Percentiles rank a stretch among this genome's conserved stretches.
Evolutionary conservation across 768 basidiomycete genomes (phyloP).

Genomic region (Mycena haematopus): DNA sequence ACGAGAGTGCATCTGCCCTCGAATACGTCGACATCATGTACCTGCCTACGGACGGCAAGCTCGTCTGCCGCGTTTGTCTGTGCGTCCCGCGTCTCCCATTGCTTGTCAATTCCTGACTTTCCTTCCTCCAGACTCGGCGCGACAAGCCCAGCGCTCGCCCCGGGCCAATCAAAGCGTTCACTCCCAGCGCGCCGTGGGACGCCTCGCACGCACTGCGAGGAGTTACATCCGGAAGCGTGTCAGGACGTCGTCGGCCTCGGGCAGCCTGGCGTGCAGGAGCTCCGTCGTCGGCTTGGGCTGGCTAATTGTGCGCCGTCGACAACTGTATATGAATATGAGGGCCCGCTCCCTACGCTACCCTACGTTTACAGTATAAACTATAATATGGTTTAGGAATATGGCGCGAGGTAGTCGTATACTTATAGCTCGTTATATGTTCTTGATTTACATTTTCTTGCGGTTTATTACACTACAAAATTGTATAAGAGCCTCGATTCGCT

Average conservation of each 20-base stretch:
- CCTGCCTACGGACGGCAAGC: slow-evolving; percentile 34
- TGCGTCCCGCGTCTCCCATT: slow-evolving; percentile 32
- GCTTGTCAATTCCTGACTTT: neutral
- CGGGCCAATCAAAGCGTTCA: slow-evolving; percentile 35
- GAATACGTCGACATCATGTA: slow-evolving; percentile 49
- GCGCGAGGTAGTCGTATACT: too few species aligned
- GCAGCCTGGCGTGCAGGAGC: slow-evolving; percentile 41
- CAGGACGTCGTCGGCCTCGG: slow-evolving; percentile 43
- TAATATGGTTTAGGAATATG: too few species aligned
- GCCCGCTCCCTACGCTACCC: too few species aligned
- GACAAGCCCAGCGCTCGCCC: neutral
- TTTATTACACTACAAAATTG: too few species aligned
- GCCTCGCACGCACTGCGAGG: slow-evolving; percentile 43
- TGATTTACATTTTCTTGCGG: too few species aligned
- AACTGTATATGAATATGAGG: too few species aligned
- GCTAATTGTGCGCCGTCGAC: neutral
- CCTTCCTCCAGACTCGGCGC: slow-evolving; percentile 13
- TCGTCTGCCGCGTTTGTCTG: slow-evolving; percentile 48
- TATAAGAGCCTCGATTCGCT: too few species aligned
- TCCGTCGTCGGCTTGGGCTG: slow-evolving; percentile 38
- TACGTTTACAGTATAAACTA: too few species aligned
- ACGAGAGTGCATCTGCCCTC: slow-evolving; percentile 30
- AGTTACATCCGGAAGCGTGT: slow-evolving; percentile 43
- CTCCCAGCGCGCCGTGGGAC: slow-evolving; percentile 42
- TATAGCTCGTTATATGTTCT: too few species aligned